Conservation (phyloP, 495 filamentous ascomycete genomes). For the Xylaria flabelliformis region DNA sequence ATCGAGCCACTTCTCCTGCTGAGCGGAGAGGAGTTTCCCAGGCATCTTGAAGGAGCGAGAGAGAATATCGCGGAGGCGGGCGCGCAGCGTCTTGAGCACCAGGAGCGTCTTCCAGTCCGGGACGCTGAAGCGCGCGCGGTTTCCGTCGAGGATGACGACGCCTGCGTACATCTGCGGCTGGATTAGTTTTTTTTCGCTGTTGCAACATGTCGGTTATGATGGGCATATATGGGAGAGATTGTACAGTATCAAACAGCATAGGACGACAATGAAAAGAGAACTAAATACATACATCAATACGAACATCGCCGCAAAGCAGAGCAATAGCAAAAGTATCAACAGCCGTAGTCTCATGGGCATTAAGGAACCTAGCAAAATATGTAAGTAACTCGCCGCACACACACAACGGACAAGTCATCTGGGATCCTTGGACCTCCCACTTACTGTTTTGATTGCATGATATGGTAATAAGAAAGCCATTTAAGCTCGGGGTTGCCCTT, state of each 20-base stretch:
- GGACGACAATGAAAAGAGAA: background rate
- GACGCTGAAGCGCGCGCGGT: conserved; percentile 83
- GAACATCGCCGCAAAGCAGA: conserved; percentile 83
- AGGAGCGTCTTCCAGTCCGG: conserved; percentile 92
- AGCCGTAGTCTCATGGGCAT: conserved; percentile 87
- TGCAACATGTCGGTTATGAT: background rate
- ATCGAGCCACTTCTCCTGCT: conserved; percentile 76
- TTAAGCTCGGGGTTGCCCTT: conserved; percentile 69
- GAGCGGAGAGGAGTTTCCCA: conserved; percentile 69
- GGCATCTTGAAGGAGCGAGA: conserved; percentile 72
- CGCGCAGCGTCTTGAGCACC: conserved; percentile 77
- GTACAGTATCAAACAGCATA: background rate
- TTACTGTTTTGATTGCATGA: conserved; percentile 88
- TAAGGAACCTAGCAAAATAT: conserved; percentile 65
- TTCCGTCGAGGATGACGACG: conserved; percentile 82
- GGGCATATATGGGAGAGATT: background rate
- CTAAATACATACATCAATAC: conserved; percentile 65
- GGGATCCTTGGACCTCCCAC: conserved; percentile 30
- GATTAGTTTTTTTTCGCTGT: conserved; percentile 22
- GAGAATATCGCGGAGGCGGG: conserved; percentile 72
- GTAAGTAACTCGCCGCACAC: conserved; percentile 26
- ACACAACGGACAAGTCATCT: no score
- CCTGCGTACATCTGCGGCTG: conserved; percentile 74
- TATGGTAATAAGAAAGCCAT: conserved; percentile 92
- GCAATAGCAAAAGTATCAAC: conserved; percentile 82